A percentile compares a stretch with the other conserved stretches of the same genome.
Evolutionary conservation across 75 land plant genomes (phyloP).

Genomic region (Sequoiadendron giganteum): DNA sequence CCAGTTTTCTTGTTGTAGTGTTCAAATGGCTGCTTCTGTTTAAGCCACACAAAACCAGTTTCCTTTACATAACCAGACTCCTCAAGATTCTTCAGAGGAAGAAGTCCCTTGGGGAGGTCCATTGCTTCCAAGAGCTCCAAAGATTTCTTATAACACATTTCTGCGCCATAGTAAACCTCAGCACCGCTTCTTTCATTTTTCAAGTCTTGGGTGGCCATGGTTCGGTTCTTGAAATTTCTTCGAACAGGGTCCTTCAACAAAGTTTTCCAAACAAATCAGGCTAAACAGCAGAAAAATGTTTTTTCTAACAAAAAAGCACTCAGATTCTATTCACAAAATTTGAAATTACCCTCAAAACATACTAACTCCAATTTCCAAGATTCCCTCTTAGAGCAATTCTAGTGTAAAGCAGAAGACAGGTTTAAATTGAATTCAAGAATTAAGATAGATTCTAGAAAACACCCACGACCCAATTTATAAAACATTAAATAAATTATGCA

Average conservation of each 20-base stretch:
- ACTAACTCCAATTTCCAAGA: background rate
- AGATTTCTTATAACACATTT: conserved; percentile 29
- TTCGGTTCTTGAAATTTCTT: background rate
- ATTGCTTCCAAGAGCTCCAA: conserved; percentile 34
- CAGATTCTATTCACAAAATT: background rate
- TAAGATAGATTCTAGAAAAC: background rate
- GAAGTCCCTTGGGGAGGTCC: conserved; percentile 48
- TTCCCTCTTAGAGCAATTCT: background rate
- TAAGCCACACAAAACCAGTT: conserved; percentile 57
- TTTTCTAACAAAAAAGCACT: background rate
- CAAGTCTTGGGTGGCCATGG: background rate
- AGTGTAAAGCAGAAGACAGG: background rate
- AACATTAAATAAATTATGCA: background rate
- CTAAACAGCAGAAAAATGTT: background rate
- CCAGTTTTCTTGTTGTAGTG: conserved; percentile 29
- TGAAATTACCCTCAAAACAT: background rate
- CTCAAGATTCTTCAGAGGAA: conserved; percentile 43
- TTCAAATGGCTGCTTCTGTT: conserved; percentile 24
- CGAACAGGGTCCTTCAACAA: background rate
- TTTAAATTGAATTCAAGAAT: background rate
- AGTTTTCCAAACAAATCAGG: background rate
- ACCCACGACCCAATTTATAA: background rate
- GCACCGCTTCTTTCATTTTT: conserved; percentile 15
- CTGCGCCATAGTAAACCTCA: conserved; percentile 27
- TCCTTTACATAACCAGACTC: conserved; percentile 41